Evolutionary conservation across 306 rosid genomes (phyloP), one percentile per base, ranked within the genome.

Genomic region (Parietaria judaica): DNA sequence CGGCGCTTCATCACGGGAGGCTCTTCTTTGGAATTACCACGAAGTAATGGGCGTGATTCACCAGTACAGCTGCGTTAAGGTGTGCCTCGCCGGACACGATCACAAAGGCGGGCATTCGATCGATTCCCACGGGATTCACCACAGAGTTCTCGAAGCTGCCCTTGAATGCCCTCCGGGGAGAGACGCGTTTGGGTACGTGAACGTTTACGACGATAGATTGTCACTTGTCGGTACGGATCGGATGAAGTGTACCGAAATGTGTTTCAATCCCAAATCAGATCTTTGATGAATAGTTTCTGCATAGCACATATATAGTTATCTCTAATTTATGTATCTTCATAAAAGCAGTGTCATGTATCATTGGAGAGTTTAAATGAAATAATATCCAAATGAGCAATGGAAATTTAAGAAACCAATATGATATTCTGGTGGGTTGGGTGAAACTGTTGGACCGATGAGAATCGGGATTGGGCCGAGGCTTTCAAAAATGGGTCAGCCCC

Each of bases 101-200:
- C 96, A 92, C 70, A 79, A 61, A 78, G 99, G 95, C 23, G 99
- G 99, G 14, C 75, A 80, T 76, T 61, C 84, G 0, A 58, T 82
- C 54, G 99, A 92, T 72, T 86, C 95, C 48, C 81, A 79, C 49
- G 99, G 99, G 65, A 63, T 92, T 23, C 90, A 86, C 61, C 99
- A 92, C 54, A 79, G 87, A 74, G 83, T 79, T 76, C 85, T 92
- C 50, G 99, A 92, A 84, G 99, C 96, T 31, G 87, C 96, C 58
- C 74, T 92, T 23, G 96, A 92, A 66, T 92, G 96, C 69, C 96
- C 96, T 66, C 87, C 94, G 3, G 99, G 87, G 9, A 75, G 70
- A 6, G 70, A 88, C 57, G 78, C 95, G 5, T 94, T 73, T 51
- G 99, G 97, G 47, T 70, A 79, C 69, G 72, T 78, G 14, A 84